These are phyloP conservation scores for Trypanosoma congolense DNA, from an alignment of 208 protist species.

Conservation along the genomic window DNA sequence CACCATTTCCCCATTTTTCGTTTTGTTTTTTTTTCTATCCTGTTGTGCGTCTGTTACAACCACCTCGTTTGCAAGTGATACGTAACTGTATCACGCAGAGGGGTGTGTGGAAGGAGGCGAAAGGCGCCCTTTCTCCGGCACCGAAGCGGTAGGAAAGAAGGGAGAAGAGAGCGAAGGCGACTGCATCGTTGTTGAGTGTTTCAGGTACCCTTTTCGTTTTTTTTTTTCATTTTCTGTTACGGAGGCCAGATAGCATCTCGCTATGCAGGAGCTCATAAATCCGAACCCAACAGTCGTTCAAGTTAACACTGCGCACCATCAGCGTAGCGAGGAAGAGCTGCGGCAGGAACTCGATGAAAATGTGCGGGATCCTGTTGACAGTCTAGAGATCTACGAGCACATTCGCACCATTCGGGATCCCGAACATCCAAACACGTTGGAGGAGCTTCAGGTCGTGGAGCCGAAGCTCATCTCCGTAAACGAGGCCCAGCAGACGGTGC, in stretches of 20 bases:
- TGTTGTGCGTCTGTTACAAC: too few species aligned
- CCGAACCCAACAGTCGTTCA: constrained; percentile 62
- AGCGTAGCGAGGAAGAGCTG: constrained; percentile 36
- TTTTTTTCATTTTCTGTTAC: constrained; percentile 18
- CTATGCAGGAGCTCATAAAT: constrained; percentile 45
- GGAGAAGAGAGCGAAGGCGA: neutral
- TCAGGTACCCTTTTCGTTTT: neutral
- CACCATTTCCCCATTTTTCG: too few species aligned
- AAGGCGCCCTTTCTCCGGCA: too few species aligned
- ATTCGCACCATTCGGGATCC: constrained; percentile 97
- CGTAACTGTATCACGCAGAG: too few species aligned
- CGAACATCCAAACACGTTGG: constrained; percentile 97
- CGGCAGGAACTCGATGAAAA: constrained; percentile 50
- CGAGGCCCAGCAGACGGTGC: constrained; percentile 52
- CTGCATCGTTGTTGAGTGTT: neutral
- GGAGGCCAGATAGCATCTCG: constrained; percentile 11
- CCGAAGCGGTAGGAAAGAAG: neutral
- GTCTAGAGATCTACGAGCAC: constrained; percentile 93
- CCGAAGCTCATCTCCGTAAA: constrained; percentile 88
- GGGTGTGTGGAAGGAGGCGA: too few species aligned
- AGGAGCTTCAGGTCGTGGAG: constrained; percentile 95
- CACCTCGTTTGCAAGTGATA: too few species aligned
- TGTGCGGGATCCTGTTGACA: constrained; percentile 86
- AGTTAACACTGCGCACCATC: constrained; percentile 6
- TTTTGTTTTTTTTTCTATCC: too few species aligned